A percentile compares a stretch with the other conserved stretches of the same genome.
phyloP scores from a whole-genome alignment of 495 filamentous ascomycete genomes.

The Trichoderma asperelloides region DNA sequence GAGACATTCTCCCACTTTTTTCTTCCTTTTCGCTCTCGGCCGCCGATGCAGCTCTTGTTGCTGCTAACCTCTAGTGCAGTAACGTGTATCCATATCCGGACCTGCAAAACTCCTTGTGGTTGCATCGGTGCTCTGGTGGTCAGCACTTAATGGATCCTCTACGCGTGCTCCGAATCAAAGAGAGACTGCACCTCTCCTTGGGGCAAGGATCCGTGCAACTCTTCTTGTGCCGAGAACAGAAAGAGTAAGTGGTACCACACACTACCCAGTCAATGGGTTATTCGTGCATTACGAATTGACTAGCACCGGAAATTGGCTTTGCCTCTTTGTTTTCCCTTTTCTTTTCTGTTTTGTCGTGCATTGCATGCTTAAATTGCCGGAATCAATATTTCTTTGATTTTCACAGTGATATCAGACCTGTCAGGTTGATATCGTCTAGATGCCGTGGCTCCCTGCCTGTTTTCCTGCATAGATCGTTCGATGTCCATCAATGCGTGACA shows the following conservation, averaged over 20 bases:
- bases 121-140: background rate
- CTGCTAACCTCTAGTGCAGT: background rate
- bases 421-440: background rate
- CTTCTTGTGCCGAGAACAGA: background rate
- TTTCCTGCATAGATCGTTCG: constrained; percentile 1
- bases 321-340: background rate
- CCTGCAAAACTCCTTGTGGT: background rate
- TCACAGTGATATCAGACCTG: background rate
- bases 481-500: background rate
- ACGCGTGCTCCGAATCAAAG: background rate
- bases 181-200: background rate
- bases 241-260: background rate
- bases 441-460: background rate
- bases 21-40: background rate
- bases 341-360: background rate
- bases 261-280: background rate
- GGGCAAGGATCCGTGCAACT: background rate
- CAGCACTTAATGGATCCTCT: background rate
- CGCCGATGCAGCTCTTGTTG: background rate
- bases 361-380: background rate
- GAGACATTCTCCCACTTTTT: background rate
- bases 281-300: background rate
- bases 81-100: background rate
- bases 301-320: background rate
- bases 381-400: background rate